Conservation (phyloP, 2,329 filamentous ascomycete species). For the Cordyceps tenuipes region DNA sequence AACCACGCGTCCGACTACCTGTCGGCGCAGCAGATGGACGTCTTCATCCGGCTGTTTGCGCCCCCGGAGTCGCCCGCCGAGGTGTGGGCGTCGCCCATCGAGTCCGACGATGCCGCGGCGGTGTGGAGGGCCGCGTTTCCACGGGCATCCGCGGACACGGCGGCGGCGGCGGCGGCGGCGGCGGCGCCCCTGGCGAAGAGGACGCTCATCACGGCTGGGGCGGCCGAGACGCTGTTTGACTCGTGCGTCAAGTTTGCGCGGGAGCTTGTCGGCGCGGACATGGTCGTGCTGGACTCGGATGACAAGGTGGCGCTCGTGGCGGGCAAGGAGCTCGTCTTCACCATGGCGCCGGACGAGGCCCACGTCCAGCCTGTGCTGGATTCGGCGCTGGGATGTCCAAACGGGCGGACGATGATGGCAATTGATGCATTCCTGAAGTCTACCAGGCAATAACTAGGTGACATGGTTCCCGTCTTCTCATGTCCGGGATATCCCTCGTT, state of each 20-base stretch:
- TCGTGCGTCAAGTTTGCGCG: not conserved
- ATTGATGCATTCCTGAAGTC: not conserved
- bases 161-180: not conserved
- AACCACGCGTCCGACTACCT: not conserved
- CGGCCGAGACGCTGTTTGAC: conserved; percentile 3
- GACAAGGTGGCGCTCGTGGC: not conserved
- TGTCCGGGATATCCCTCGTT: too few relatives aligned
- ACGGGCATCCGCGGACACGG: not conserved
- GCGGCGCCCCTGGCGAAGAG: not conserved
- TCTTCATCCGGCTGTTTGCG: not conserved
- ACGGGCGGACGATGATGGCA: not conserved
- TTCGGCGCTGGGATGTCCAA: not conserved
- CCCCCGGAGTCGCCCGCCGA: not conserved
- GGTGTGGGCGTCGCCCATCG: not conserved
- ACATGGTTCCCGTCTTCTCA: too few relatives aligned
- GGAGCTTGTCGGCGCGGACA: not conserved
- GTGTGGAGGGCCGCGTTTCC: not conserved
- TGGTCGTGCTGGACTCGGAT: not conserved
- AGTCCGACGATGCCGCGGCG: not conserved
- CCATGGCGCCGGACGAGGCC: not conserved
- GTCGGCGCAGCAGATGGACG: not conserved
- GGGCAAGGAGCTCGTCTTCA: not conserved
- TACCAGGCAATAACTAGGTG: not conserved
- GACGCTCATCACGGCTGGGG: not conserved
- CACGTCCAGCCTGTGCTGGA: conserved; percentile 1